Percentiles rank a stretch among this genome's conserved stretches.
Evolutionary conservation across 2,329 filamentous ascomycete genomes (phyloP).

Genomic region (Paracamarosporium sp.): DNA sequence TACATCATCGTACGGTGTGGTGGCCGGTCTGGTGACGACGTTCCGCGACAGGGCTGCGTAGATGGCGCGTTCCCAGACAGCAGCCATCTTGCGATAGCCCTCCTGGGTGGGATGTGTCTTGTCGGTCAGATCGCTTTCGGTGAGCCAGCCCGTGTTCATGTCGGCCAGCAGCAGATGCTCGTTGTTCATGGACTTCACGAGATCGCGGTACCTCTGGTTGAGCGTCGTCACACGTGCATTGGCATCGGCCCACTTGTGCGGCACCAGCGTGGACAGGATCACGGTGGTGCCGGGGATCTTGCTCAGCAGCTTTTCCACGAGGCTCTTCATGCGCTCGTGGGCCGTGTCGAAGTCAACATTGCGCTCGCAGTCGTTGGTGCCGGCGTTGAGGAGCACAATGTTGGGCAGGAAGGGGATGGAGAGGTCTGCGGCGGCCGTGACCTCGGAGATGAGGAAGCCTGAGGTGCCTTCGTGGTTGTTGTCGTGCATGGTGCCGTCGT

Average conservation of each 20-base stretch:
- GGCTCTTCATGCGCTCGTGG: background rate
- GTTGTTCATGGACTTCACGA: background rate
- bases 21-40: no score
- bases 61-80: no score
- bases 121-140: no score
- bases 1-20: no score
- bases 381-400: constrained; percentile 2
- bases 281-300: constrained; percentile 4
- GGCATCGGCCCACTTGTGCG: background rate
- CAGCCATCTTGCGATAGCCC: no score
- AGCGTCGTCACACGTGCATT: background rate
- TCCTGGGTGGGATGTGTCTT: no score
- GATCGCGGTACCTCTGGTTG: background rate
- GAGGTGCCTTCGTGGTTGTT: background rate
- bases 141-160: no score
- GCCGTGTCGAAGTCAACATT: background rate
- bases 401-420: constrained; percentile 1
- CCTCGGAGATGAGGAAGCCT: background rate
- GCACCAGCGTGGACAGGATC: background rate
- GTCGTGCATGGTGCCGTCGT: no score
- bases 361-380: constrained; percentile 6
- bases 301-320: background rate
- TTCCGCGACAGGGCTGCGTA: no score
- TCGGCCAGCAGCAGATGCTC: no score
- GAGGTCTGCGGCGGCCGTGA: background rate